Evolutionary conservation across 1,139 yeast species (phyloP), one percentile per base, ranked within the genome.

Genomic region (Sugiyamaella paludigena): DNA sequence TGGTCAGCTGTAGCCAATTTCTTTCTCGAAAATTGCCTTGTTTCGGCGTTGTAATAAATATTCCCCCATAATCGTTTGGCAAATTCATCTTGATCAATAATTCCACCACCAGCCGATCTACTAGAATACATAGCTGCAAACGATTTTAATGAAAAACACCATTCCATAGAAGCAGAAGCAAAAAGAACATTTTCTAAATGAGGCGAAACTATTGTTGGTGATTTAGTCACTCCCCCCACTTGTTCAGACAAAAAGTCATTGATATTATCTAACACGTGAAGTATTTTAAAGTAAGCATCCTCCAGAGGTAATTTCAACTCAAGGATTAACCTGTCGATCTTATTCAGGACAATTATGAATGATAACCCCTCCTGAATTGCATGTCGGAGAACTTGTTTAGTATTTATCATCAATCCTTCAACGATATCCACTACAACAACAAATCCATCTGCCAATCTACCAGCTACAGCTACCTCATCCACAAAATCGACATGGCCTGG

Each of bases 401-500:
- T 78, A 39, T 80, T 72, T 19, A 74, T 68, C 1, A 84, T 79
- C 10, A 88, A 63, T 0, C 98, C 98, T 63, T 91, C 96, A 0
- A 88, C 83, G 1, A 78, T 84, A 66, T 94, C 98, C n/a, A 92
- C 72, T 1, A 88, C 85, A 1, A 91, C 66, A 0, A 84, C 70
- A 0, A 78, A 79, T 1, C 84, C 81, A 56, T 92, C 98, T 0
- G 78, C 78, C 1, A 81, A 72, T 29, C 79, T 66, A 16, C 83
- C 65, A 0, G 85, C 78, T 0, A 80, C 75, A 0, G 80, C 74
- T 2, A 80, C 71, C 59, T 92, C 98, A 61, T 87, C 96, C 30
- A 75, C 68, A 62, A 92, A 92, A 60, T 88, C 84, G 1, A 79
- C 77, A 67, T 92, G 98, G 0, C 99, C 99, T 0, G 99, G 99